phyloP scores from a whole-genome alignment of 2,329 filamentous ascomycete genomes.

The Monosporascus sp. region DNA sequence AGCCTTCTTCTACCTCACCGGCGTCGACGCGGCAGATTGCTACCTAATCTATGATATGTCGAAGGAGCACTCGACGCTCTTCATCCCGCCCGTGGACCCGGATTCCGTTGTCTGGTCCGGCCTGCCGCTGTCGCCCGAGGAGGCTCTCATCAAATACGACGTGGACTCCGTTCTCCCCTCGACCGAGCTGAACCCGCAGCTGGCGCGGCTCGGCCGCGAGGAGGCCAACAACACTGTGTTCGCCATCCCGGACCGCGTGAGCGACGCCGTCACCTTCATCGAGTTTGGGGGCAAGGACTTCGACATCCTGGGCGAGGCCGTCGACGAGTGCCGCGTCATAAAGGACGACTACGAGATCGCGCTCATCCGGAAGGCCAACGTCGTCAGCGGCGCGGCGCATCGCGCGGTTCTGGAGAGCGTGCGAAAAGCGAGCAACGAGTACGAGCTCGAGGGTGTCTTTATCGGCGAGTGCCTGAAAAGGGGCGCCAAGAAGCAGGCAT shows the following conservation, averaged over 20 bases:
- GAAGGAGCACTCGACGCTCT: slow-evolving; percentile 70
- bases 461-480: slow-evolving; percentile 68
- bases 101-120: slow-evolving; percentile 92
- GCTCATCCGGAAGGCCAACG: slow-evolving; percentile 67
- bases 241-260: slow-evolving; percentile 74
- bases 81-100: slow-evolving; percentile 84
- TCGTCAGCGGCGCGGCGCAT: slow-evolving; percentile 64
- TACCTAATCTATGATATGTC: slow-evolving; percentile 76
- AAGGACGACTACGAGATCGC: slow-evolving; percentile 74
- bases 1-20: slow-evolving; percentile 92
- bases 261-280: slow-evolving; percentile 65
- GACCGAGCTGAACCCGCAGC: slow-evolving; percentile 68
- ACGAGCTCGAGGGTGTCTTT: slow-evolving; percentile 78
- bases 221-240: slow-evolving; percentile 52
- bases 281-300: slow-evolving; percentile 63
- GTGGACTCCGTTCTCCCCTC: slow-evolving; percentile 72
- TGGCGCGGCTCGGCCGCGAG: slow-evolving; percentile 47
- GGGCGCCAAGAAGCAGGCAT: slow-evolving; percentile 78
- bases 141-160: slow-evolving; percentile 74
- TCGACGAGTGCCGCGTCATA: slow-evolving; percentile 63
- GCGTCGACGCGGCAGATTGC: slow-evolving; percentile 73
- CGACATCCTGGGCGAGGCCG: slow-evolving; percentile 51
- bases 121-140: slow-evolving; percentile 68
- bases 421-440: slow-evolving; percentile 65
- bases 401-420: slow-evolving; percentile 56